These are phyloP conservation scores for Flaveria robusta DNA, from an alignment of 129 eudicot genomes.

Conservation along the genomic window DNA sequence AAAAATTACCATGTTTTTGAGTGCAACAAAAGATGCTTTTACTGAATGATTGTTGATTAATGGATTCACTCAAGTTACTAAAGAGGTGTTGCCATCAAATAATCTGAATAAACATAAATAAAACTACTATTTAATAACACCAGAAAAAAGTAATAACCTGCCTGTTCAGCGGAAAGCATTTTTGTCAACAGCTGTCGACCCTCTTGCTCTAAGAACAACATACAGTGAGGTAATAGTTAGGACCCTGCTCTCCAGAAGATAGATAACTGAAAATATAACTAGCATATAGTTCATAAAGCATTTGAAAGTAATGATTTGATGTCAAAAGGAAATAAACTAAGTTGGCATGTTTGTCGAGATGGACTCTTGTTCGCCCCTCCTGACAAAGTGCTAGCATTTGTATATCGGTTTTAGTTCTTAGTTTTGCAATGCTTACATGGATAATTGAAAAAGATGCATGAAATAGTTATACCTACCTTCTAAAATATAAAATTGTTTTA, in stretches of 20 bases:
- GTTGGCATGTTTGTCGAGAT: neutral
- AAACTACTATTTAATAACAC: neutral
- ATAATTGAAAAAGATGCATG: neutral
- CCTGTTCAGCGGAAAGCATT: constrained; percentile 70
- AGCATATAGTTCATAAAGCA: neutral
- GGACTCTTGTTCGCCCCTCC: neutral
- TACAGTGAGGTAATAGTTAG: constrained; percentile 8
- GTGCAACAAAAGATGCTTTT: neutral
- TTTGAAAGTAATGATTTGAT: neutral
- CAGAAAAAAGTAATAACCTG: constrained; percentile 18
- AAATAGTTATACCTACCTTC: neutral
- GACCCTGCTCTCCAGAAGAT: neutral
- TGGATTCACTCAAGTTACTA: neutral
- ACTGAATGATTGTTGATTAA: neutral
- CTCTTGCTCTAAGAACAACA: constrained; percentile 56
- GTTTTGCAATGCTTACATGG: neutral
- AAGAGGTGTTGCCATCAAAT: neutral
- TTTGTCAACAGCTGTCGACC: constrained; percentile 47
- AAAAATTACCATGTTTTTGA: neutral
- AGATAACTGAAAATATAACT: neutral
- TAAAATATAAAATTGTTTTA: neutral
- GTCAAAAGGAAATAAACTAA: neutral
- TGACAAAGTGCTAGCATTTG: neutral
- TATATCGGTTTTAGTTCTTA: neutral
- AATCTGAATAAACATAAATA: neutral